Base-by-base conservation (phyloP, 2,329 filamentous ascomycete genomes). In the Ceratocystis albifundus region DNA sequence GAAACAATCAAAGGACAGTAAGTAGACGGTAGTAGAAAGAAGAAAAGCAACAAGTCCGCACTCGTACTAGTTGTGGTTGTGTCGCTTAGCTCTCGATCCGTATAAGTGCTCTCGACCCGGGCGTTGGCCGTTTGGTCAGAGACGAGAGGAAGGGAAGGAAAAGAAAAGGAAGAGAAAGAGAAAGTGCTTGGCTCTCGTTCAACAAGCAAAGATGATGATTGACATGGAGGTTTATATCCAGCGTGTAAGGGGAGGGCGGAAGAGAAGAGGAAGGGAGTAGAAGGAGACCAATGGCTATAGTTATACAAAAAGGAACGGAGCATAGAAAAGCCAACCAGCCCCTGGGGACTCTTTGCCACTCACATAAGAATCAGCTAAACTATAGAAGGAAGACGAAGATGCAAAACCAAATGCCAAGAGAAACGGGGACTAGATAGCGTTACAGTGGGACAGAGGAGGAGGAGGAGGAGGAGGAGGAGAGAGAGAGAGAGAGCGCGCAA, bases 281-380 rank as follows among this genome's bases (percentile, higher is more conserved):
- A 41, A 41, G n/a, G 22, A 50, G 46, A 50, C n/a, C 46, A 50
- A 50, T 25, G 55, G 12, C 32, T 59, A 25, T 36, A 59, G 25
- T 59, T 59, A 59, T 32, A 32, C 25, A 59, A 32, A 59, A 59
- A 59, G 4, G 55, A 36, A 59, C 22, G 17, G 3, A 32, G 32
- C 55, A 8, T 25, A 53, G 48, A 53, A 12, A 53, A 41, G 36
- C 36, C 36, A n/a, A 8, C 10, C 55, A 59, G 30, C 55, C 55
- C 55, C 55, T 32, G 25, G 55, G 55, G 55, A 32, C 55, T 59
- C 55, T 59, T 59, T 30, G 55, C 55, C 55, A 59, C 55, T 28
- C 55, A 59, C 55, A 30, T 59, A 59, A 59, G 28, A 59, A 59
- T 3, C 28, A 20, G 30, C 55, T 59, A 32, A 7, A n/a, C 55